Evolutionary conservation across 495 filamentous ascomycete species (phyloP), one percentile per base, ranked within the genome.

Genomic region (Elasticomyces elasticus): DNA sequence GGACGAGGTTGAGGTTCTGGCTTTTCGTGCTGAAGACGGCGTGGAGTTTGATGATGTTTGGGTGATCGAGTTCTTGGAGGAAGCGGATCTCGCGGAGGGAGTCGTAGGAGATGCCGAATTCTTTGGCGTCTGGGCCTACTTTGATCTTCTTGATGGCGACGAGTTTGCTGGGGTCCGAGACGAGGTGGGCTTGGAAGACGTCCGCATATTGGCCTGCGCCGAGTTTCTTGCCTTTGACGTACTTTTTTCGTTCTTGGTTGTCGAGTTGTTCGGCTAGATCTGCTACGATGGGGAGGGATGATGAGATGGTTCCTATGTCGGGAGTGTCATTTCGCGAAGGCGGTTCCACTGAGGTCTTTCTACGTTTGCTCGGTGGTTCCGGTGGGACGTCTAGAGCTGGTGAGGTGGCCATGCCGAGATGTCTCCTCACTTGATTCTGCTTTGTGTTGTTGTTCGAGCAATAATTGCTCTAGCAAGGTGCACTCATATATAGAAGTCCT

Each of bases 141-240:
- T 96, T 97, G 73, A 99, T 95, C 72, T 96, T 97, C 66, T 99
- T 99, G 67, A 99, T 96, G 52, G 94, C 94, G 42, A 99, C 86
- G 23, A 79, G 74, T 10, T 76, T 72, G 15, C 76, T 74, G 0
- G 86, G 83, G 59, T 90, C 80, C 33, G 74, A 66, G 47, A 79
- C 78, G 38, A 87, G 73, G 67, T 87, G 85, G 45, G 89, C 94
- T 15, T 87, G 79, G 74, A 87, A 96, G 57, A 99, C 94, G 62
- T 89, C 84, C 56, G 94, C 94, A 66, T 97, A 99, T 52, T 92
- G 97, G 66, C 94, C 94, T 70, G 95, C 87, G 64, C 94, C 94
- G 56, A 99, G 77, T 66, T 91, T 92, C 65, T 84, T 84, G 66
- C 89, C 87, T 76, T 94, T 96, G 54, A 89, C 76, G 65, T 95